A percentile compares a stretch with the other conserved stretches of the same genome.
Conservation (phyloP, 306 rosid species). For the Hippophae gyantsensis region DNA sequence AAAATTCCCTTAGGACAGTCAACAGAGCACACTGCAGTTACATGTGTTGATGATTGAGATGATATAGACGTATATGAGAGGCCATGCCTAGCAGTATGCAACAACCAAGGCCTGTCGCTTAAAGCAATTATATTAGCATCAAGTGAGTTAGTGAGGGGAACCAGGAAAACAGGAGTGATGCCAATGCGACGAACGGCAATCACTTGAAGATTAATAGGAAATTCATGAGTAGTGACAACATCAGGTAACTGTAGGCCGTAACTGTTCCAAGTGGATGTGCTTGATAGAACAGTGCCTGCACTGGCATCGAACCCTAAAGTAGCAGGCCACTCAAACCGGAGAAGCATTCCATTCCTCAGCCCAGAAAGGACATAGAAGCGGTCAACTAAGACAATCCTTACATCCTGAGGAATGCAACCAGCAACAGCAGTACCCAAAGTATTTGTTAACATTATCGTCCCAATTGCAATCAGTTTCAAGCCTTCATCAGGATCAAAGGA, state of each 20-base stretch:
- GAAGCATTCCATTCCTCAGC: slow-evolving; percentile 89
- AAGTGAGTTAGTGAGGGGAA: slow-evolving; percentile 70
- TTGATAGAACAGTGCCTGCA: slow-evolving; percentile 32
- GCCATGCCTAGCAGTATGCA: slow-evolving; percentile 89
- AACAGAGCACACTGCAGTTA: slow-evolving; percentile 71
- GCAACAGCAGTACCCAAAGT: slow-evolving; percentile 60
- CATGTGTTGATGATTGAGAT: slow-evolving; percentile 82
- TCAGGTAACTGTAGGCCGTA: slow-evolving; percentile 22
- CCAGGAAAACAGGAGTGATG: slow-evolving; percentile 90
- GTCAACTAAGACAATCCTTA: slow-evolving; percentile 71
- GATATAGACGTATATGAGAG: slow-evolving; percentile 91
- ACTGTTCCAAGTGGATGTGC: slow-evolving; percentile 34
- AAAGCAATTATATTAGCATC: slow-evolving; percentile 81
- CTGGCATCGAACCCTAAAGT: slow-evolving; percentile 23
- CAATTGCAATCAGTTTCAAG: slow-evolving; percentile 57
- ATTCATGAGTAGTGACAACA: slow-evolving; percentile 20
- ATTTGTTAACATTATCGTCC: slow-evolving; percentile 56
- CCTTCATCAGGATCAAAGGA: slow-evolving; percentile 41
- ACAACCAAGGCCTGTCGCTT: slow-evolving; percentile 93
- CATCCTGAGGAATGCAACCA: slow-evolving; percentile 95
- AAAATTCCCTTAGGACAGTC: slow-evolving; percentile 91
- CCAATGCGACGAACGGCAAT: slow-evolving; percentile 89
- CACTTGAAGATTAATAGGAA: slow-evolving; percentile 59
- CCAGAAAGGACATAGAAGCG: slow-evolving; percentile 77
- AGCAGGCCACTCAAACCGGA: slow-evolving; percentile 85